A percentile compares a stretch with the other conserved stretches of the same genome.
Conservation (phyloP, 2,329 filamentous ascomycete species). For the Clonostachys solani region DNA sequence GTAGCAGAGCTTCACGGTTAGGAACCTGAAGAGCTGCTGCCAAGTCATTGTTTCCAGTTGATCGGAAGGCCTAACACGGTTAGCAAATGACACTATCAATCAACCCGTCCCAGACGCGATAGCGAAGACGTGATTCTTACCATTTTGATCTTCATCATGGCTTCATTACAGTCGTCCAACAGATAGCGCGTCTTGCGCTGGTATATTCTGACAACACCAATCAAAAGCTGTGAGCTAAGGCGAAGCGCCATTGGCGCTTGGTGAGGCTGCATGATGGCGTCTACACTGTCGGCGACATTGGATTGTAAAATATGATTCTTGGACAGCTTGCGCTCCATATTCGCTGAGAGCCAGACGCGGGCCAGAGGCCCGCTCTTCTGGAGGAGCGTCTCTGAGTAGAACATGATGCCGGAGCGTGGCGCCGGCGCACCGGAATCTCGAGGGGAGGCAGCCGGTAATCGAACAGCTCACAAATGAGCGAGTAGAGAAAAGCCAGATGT, state of each 20-base stretch:
- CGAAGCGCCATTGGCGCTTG: slow-evolving; percentile 94
- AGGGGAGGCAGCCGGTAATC: too few species aligned
- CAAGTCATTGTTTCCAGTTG: slow-evolving; percentile 91
- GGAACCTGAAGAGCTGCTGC: slow-evolving; percentile 77
- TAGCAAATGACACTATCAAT: not conserved
- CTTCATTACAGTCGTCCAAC: slow-evolving; percentile 95
- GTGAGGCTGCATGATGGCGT: slow-evolving; percentile 87
- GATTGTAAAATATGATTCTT: slow-evolving; percentile 95
- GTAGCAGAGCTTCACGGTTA: slow-evolving; percentile 79
- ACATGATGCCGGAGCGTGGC: slow-evolving; percentile 60
- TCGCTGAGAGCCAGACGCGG: slow-evolving; percentile 96
- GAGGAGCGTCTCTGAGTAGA: slow-evolving; percentile 93
- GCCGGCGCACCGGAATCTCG: not conserved
- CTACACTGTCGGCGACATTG: slow-evolving; percentile 91
- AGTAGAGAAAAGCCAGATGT: too few species aligned
- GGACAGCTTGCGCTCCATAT: slow-evolving; percentile 95
- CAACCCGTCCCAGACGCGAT: not conserved
- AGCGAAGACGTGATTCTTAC: slow-evolving; percentile 40
- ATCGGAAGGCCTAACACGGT: slow-evolving; percentile 74
- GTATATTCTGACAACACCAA: slow-evolving; percentile 97
- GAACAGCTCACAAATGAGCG: too few species aligned
- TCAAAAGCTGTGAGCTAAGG: slow-evolving; percentile 85
- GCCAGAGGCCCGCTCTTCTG: slow-evolving; percentile 96
- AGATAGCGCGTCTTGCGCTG: slow-evolving; percentile 95
- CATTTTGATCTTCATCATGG: slow-evolving; percentile 98